Conservation (phyloP, 768 basidiomycete genomes). For the Sporobolomyces roseus region DNA sequence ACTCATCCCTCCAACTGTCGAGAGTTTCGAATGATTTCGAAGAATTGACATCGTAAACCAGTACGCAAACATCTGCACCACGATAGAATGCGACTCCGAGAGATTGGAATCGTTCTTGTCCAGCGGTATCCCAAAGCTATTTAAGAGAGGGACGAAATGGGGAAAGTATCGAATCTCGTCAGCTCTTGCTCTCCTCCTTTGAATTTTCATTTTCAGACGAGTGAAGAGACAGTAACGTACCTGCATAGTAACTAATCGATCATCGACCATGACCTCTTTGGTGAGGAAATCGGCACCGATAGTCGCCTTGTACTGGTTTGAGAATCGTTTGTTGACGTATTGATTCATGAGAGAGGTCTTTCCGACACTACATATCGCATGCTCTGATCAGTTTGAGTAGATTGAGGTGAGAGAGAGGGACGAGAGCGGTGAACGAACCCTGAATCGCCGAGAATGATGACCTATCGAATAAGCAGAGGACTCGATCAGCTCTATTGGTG, state of each 20-base stretch:
- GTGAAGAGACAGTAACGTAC: too few species aligned
- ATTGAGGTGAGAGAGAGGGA: neutral
- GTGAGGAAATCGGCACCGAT: conserved; percentile 96
- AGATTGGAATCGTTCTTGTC: conserved; percentile 98
- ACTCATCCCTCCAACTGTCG: conserved; percentile 99
- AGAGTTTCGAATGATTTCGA: conserved; percentile 97
- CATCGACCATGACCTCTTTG: conserved; percentile 98
- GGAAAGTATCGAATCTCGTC: too few species aligned
- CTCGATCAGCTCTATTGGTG: conserved; percentile 13
- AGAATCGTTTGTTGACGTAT: conserved; percentile 99
- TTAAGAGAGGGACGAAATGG: too few species aligned
- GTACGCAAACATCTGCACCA: conserved; percentile 97
- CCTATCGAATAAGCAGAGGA: conserved; percentile 58
- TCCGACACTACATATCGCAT: conserved; percentile 64
- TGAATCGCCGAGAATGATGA: conserved; percentile 92
- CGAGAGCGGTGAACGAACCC: conserved; percentile 47
- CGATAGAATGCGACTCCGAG: conserved; percentile 98
- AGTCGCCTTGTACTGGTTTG: conserved; percentile 99
- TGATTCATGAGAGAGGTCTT: conserved; percentile 99
- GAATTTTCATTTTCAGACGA: too few species aligned
- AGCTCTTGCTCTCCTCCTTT: too few species aligned
- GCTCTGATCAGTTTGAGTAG: conserved; percentile 1
- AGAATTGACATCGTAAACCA: conserved; percentile 98
- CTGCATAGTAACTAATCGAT: conserved; percentile 98
- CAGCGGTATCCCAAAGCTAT: conserved; percentile 99